Evolutionary conservation across 2,329 filamentous ascomycete species (phyloP), one percentile per base, ranked within the genome.

Genomic region (Teratosphaeria destructans): DNA sequence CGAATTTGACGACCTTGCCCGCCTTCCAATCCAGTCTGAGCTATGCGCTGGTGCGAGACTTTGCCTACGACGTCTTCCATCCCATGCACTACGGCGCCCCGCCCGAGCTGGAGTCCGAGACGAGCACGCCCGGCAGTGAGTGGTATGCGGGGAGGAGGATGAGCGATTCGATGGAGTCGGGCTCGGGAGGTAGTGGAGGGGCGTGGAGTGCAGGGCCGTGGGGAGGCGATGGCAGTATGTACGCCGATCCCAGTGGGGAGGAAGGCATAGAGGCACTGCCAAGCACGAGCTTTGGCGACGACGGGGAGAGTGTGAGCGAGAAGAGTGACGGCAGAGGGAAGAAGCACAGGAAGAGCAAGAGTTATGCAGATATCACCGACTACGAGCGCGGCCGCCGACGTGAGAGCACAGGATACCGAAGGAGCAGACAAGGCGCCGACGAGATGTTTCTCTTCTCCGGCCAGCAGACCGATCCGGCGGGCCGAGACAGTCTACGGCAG

Each of bases 321-420:
- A 37, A 14, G 23, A 27, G 53, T 35, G 37, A 23, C 32, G 39
- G 57, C 11, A 54, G n/a, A 43, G 32, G 60, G 60, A 56, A 61
- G 62, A 68, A 70, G 53, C 71, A 74, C 57, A 65, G 71, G 53
- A 73, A 72, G 64, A 69, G 66, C 67, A 71, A 68, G 26, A 93
- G 92, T 2, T 97, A 91, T 77, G 95, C 90, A 73, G 92, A 96
- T 75, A 92, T 97, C 69, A 91, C 97, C 67, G 94, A 97, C 73
- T 81, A 96, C 58, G 70, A 72, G 56, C 67, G 71, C 11, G 70
- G 71, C 3, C 61, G 71, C 8, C 58, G 70, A 59, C 63, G 69
- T 6, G 66, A 69, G 52, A 69, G 84, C 83, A 56, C 88, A 91
- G 70, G 87, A 85, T 23, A 86, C 29, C 52, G 65, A 12, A 59